Evolutionary conservation across 768 basidiomycete species (phyloP).

Genomic region (Mycena maculata): DNA sequence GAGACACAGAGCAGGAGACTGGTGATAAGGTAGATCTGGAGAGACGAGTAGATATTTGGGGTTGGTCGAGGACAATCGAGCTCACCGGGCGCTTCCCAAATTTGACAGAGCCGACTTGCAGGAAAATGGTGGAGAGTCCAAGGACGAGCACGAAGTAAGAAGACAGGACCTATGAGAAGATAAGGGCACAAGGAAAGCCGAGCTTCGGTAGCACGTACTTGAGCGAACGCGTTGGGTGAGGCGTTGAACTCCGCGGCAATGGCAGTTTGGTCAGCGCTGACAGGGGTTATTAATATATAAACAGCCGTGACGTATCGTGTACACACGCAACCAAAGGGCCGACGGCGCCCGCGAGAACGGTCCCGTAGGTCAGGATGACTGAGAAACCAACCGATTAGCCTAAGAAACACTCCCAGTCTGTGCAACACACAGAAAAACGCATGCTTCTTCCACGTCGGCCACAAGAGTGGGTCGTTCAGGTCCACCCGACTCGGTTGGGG

Average conservation of each 20-base stretch:
- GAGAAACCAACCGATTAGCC: not conserved
- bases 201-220: too few relatives aligned
- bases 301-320: too few relatives aligned
- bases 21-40: conserved; percentile 24
- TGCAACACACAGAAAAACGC: conserved; percentile 21
- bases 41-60: not conserved
- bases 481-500: conserved; percentile 24
- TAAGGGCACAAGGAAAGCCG: too few relatives aligned
- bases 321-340: conserved; percentile 26
- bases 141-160: conserved; percentile 23
- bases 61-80: not conserved
- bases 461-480: conserved; percentile 21
- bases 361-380: conserved; percentile 25
- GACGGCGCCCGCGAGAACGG: conserved; percentile 15
- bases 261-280: conserved; percentile 16
- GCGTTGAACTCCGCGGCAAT: not conserved
- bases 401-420: too few relatives aligned
- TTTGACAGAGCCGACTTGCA: conserved; percentile 25
- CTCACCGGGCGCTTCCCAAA: conserved; percentile 22
- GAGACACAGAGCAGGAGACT: conserved; percentile 25
- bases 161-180: not conserved
- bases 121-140: conserved; percentile 12
- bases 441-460: conserved; percentile 29
- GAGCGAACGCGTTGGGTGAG: not conserved
- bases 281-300: too few relatives aligned